Evolutionary conservation across 73 alveolate species (phyloP), one percentile per base, ranked within the genome.

Genomic region (Durusdinium trenchii): DNA sequence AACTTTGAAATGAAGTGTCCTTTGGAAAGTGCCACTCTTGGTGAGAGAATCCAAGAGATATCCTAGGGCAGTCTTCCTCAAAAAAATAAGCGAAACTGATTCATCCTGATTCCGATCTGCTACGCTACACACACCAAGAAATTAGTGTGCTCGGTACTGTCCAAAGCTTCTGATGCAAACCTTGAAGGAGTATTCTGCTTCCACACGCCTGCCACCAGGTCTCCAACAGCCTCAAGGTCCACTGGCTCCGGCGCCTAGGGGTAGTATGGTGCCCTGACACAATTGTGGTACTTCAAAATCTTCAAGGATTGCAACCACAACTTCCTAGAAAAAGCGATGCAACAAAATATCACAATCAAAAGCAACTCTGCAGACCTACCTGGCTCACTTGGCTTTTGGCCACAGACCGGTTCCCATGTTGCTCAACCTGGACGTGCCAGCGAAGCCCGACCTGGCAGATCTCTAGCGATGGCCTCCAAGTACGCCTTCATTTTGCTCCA

Each of bases 321-420:
- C 73, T 32, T 60, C 73, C n/a, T 60, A 60, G 73, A 23, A 60
- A 60, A 60, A 23, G n/a, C 18, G 30, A 60, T 23, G n/a, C 4
- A 1, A 23, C 73, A 0, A 60, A 32, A 23, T 60, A 60, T 23
- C 30, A 2, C 73, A 60, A 60, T 23, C 30, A 32, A 23, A 60
- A 1, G 73, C 18, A 60, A 60, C 30, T 60, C n/a, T 2, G 18
- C 3, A 1, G 18, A 23, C 69, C 12, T 57, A 57, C 23, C 30
- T 60, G n/a, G 30, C 73, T 32, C 18, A 60, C 73, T 62, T 10
- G 54, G 78, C 89, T 46, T 32, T 60, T 76, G 78, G 60, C 98
- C 98, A 91, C 32, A 91, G 81, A 1, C 98, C 98, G 1, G 98
- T 91, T 32, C 98, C 98, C 98, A 91, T 91, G 87, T 91, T 91